Conservation (phyloP, 2,329 filamentous ascomycete genomes). For the Monilinia polystroma region DNA sequence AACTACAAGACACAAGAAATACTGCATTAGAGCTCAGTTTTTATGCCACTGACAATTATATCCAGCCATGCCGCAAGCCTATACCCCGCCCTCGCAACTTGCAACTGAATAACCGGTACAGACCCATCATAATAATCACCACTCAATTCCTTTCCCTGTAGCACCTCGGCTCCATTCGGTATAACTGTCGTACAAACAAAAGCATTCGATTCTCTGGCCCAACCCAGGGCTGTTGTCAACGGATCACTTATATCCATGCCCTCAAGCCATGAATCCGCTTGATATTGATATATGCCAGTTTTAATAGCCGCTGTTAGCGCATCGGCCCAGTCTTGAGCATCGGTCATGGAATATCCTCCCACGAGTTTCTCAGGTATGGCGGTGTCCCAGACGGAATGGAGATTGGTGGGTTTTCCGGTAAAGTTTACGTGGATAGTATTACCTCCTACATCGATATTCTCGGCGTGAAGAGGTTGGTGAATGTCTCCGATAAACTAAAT, state of each 20-base stretch:
- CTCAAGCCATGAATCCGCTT: slow-evolving; percentile 55
- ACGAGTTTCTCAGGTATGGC: slow-evolving; percentile 65
- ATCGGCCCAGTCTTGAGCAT: slow-evolving; percentile 57
- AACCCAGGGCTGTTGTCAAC: slow-evolving; percentile 56
- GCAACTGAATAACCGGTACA: slow-evolving; percentile 62
- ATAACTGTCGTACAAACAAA: slow-evolving; percentile 62
- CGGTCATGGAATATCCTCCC: slow-evolving; percentile 52
- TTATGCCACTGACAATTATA: slow-evolving; percentile 49
- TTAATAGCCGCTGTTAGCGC: slow-evolving; percentile 55
- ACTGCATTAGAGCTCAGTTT: slow-evolving; percentile 28
- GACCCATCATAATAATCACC: slow-evolving; percentile 63
- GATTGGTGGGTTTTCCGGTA: slow-evolving; percentile 56
- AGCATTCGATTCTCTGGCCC: slow-evolving; percentile 63
- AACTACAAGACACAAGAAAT: not conserved
- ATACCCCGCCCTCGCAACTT: slow-evolving; percentile 68
- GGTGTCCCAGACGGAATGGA: slow-evolving; percentile 73
- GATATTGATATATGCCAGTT: slow-evolving; percentile 53
- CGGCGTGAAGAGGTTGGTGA: slow-evolving; percentile 66
- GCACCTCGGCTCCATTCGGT: slow-evolving; percentile 58
- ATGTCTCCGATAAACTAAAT: slow-evolving; percentile 70
- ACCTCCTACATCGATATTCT: slow-evolving; percentile 63
- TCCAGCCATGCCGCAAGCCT: slow-evolving; percentile 68
- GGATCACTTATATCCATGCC: slow-evolving; percentile 56
- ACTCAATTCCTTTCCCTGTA: slow-evolving; percentile 59
- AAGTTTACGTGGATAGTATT: slow-evolving; percentile 67